Conservation (phyloP, 2,329 filamentous ascomycete genomes). For the Colletotrichum eremochloae region DNA sequence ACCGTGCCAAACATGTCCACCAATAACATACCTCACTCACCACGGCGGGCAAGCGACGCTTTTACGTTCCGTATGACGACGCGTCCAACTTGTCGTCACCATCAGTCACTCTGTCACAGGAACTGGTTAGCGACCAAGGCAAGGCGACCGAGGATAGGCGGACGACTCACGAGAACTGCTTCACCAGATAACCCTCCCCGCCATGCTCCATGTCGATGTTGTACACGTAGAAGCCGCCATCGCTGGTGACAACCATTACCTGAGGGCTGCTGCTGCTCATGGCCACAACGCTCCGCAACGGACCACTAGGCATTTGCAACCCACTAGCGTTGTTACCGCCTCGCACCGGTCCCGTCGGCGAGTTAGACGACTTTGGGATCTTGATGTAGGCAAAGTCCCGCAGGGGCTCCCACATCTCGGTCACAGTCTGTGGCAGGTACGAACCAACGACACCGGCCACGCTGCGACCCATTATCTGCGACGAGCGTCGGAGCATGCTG, state of each 20-base stretch:
- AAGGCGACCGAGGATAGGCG: background rate
- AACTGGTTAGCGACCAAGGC: constrained; percentile 12
- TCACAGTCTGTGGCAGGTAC: constrained; percentile 92
- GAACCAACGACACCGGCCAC: constrained; percentile 91
- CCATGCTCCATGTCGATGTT: constrained; percentile 95
- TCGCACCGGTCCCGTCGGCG: constrained; percentile 46
- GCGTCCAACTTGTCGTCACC: constrained; percentile 67
- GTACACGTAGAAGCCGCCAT: constrained; percentile 95
- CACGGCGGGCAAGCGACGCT: background rate
- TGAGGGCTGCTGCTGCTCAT: constrained; percentile 96
- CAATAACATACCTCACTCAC: background rate
- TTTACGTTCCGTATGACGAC: constrained; percentile 58
- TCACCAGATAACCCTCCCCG: constrained; percentile 90
- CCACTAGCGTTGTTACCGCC: constrained; percentile 20
- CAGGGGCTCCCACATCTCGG: constrained; percentile 96
- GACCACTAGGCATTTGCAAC: constrained; percentile 53
- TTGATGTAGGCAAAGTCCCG: constrained; percentile 98
- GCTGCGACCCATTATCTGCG: constrained; percentile 90
- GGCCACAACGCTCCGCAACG: constrained; percentile 91
- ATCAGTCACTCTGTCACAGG: constrained; percentile 61
- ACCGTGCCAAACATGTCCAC: background rate
- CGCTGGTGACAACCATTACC: constrained; percentile 97
- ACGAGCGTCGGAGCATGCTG: constrained; percentile 92
- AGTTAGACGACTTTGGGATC: constrained; percentile 74
- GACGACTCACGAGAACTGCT: constrained; percentile 87